phyloP scores from a whole-genome alignment of 2,329 filamentous ascomycete species.

The Nectriaceae sp. region DNA sequence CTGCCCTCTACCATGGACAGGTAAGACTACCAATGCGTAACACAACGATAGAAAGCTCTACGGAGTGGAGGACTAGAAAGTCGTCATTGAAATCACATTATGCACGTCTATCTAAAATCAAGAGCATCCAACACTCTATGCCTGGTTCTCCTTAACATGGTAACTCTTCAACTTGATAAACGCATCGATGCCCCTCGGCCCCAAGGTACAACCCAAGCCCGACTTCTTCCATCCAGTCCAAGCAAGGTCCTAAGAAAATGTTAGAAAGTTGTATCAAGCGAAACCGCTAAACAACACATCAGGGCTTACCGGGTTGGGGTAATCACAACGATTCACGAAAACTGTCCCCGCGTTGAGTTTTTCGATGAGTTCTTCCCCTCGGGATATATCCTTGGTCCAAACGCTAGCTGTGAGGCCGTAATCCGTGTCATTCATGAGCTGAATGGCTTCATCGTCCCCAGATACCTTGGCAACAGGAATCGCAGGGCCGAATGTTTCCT shows the following conservation, averaged over 20 bases:
- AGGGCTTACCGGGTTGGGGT: conserved; percentile 76
- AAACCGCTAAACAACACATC: conserved; percentile 1
- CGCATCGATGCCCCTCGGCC: conserved; percentile 86
- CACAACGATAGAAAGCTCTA: too few species aligned
- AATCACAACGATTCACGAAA: conserved; percentile 92
- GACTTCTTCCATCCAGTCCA: conserved; percentile 98
- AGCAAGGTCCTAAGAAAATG: conserved; percentile 67
- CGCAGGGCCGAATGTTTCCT: conserved; percentile 91
- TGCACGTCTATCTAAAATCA: neutral
- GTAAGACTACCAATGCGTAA: too few species aligned
- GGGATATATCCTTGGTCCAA: conserved; percentile 83
- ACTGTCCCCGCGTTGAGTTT: conserved; percentile 88
- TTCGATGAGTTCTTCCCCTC: conserved; percentile 73
- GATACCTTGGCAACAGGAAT: conserved; percentile 90
- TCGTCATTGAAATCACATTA: too few species aligned
- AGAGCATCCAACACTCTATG: conserved; percentile 37
- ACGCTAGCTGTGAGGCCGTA: conserved; percentile 91
- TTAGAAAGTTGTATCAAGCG: neutral
- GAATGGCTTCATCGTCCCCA: conserved; percentile 75
- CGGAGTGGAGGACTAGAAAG: too few species aligned
- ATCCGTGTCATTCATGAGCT: conserved; percentile 88
- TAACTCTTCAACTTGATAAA: conserved; percentile 95
- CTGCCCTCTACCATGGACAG: too few species aligned
- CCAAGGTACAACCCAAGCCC: conserved; percentile 84
- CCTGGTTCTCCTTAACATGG: conserved; percentile 79